Evolutionary conservation across 2,329 filamentous ascomycete genomes (phyloP).

Genomic region (Harringtonia lauricola): DNA sequence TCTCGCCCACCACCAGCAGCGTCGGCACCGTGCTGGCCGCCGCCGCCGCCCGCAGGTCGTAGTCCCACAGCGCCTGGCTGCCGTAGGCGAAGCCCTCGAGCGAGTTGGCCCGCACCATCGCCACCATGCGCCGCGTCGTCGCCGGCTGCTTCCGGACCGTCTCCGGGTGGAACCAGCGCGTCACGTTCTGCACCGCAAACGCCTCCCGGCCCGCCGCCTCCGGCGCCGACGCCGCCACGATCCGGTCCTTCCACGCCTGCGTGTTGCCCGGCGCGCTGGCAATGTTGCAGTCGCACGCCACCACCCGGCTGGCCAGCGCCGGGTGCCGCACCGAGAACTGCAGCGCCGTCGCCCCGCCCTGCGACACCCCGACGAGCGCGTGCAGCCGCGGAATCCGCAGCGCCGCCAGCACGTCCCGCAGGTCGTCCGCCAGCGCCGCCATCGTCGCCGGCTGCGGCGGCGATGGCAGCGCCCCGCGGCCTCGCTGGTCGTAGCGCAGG

Average conservation of each 20-base stretch:
- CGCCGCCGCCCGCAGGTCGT: conserved; percentile 52
- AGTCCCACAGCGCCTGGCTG: conserved; percentile 61
- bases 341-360: conserved; percentile 70
- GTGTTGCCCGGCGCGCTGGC: conserved; percentile 63
- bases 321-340: conserved; percentile 61
- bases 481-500: conserved; percentile 68
- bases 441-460: conserved; percentile 43
- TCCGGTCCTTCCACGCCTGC: conserved; percentile 68
- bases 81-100: conserved; percentile 58
- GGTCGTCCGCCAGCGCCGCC: conserved; percentile 56
- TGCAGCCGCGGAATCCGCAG: conserved; percentile 58
- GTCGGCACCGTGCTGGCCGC: conserved; percentile 43
- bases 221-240: conserved; percentile 50
- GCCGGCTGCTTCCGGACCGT: conserved; percentile 33
- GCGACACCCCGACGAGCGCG: conserved; percentile 63
- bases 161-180: conserved; percentile 65
- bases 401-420: conserved; percentile 53
- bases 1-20: conserved; percentile 60
- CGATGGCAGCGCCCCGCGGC: conserved; percentile 42
- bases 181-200: conserved; percentile 60
- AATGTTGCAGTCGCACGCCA: conserved; percentile 72
- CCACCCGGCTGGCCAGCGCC: conserved; percentile 59
- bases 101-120: conserved; percentile 59
- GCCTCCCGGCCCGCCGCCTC: conserved; percentile 41
- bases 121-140: conserved; percentile 44